A percentile compares a stretch with the other conserved stretches of the same genome.
Evolutionary conservation across 1,284 basidiomycete species (phyloP).

Genomic region (Rhodotorula mucilaginosa): DNA sequence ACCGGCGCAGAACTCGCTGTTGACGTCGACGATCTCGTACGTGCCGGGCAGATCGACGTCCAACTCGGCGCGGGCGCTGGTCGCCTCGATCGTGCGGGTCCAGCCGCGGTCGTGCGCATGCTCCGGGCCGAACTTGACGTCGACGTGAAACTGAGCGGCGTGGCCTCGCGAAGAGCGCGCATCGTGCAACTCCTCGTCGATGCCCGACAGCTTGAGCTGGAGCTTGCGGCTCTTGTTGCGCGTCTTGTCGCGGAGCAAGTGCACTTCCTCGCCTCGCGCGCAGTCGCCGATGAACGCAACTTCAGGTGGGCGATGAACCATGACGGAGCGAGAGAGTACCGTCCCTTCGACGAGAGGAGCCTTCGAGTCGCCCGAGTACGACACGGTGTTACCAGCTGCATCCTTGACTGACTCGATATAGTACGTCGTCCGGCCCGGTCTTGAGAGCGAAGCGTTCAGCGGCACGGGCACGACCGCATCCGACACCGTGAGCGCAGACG

Average conservation of each 20-base stretch:
- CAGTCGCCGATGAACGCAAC: conserved; percentile 66
- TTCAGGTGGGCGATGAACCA: conserved; percentile 71
- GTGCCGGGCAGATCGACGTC: conserved; percentile 69
- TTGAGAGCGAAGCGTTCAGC: conserved; percentile 61
- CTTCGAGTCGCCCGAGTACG: background rate
- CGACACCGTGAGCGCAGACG: background rate
- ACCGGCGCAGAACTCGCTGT: conserved; percentile 73
- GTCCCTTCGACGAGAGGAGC: conserved; percentile 15
- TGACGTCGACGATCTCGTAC: conserved; percentile 71
- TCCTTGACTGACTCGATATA: conserved; percentile 70
- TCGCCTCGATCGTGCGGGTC: conserved; percentile 60
- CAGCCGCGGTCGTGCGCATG: conserved; percentile 58
- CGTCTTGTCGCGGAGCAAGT: conserved; percentile 60
- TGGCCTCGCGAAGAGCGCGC: conserved; percentile 43
- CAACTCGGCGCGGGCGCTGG: conserved; percentile 56
- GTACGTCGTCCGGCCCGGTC: conserved; percentile 65
- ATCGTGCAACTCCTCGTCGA: conserved; percentile 52
- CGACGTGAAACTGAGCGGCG: conserved; percentile 59
- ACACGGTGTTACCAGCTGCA: conserved; percentile 66
- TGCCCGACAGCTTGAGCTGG: conserved; percentile 39
- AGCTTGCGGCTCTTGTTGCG: conserved; percentile 61
- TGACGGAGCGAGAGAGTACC: conserved; percentile 57
- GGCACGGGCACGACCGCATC: conserved; percentile 59
- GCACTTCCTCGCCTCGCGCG: conserved; percentile 66
- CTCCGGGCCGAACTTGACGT: conserved; percentile 57